A percentile compares a stretch with the other conserved stretches of the same genome.
Evolutionary conservation across 2,329 filamentous ascomycete genomes (phyloP).

Genomic region (Cladosporium halotolerans): DNA sequence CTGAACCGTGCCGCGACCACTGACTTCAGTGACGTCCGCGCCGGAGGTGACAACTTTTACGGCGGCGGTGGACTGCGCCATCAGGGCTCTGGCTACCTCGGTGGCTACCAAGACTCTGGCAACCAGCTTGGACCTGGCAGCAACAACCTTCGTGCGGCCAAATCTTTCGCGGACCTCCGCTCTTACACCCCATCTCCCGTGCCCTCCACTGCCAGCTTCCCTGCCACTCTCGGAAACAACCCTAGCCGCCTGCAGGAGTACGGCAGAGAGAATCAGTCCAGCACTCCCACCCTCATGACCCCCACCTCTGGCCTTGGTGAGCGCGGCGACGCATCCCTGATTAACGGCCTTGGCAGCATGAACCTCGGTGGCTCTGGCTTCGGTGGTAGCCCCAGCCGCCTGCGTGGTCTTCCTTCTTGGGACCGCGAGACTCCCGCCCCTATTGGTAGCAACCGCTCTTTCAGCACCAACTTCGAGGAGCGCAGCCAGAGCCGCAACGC

Average conservation of each 20-base stretch:
- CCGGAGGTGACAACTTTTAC: constrained; percentile 65
- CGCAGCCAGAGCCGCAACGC: constrained; percentile 44
- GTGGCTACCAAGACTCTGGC: constrained; percentile 68
- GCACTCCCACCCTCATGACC: constrained; percentile 59
- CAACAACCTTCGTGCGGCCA: constrained; percentile 75
- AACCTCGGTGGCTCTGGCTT: constrained; percentile 47
- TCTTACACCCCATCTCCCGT: constrained; percentile 93
- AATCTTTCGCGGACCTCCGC: constrained; percentile 92
- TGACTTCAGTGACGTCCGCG: constrained; percentile 77
- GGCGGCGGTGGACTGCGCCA: constrained; percentile 69
- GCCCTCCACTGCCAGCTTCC: constrained; percentile 81
- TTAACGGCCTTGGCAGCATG: constrained; percentile 58
- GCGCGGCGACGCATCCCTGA: constrained; percentile 36
- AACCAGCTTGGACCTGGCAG: constrained; percentile 60
- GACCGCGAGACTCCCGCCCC: constrained; percentile 52
- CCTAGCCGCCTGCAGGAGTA: constrained; percentile 58
- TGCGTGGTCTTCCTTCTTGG: constrained; percentile 57
- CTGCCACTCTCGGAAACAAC: constrained; percentile 59
- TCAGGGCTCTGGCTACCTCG: constrained; percentile 73
- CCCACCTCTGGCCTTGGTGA: constrained; percentile 40
- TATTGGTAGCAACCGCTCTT: constrained; percentile 59
- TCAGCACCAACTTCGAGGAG: constrained; percentile 54
- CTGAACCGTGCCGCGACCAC: constrained; percentile 94
- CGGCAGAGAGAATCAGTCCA: constrained; percentile 50
- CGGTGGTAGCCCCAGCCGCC: constrained; percentile 51